Evolutionary conservation across 2,329 filamentous ascomycete genomes (phyloP).

Genomic region (Paecilomyces fulvus): DNA sequence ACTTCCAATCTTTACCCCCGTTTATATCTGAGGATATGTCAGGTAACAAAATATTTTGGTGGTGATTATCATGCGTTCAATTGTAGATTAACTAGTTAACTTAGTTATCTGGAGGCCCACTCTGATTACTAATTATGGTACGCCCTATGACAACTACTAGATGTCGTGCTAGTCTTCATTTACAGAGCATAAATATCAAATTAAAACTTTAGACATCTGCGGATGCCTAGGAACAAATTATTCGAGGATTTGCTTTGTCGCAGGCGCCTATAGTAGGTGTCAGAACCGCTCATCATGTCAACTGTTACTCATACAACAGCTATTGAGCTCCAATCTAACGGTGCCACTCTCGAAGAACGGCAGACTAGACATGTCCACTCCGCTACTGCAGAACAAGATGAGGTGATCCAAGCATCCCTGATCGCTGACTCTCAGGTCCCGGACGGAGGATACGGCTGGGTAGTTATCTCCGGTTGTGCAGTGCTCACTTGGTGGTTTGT

Average conservation of each 20-base stretch:
- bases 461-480: constrained; percentile 43
- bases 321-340: constrained; percentile 6
- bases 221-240: too few relatives aligned
- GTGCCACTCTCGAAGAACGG: constrained; percentile 1
- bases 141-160: neutral
- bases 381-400: constrained; percentile 12
- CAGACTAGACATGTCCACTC: neutral
- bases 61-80: neutral
- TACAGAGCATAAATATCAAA: neutral
- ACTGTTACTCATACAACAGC: constrained; percentile 2
- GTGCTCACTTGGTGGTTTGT: constrained; percentile 50
- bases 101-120: too few relatives aligned
- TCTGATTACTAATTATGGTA: neutral
- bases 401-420: constrained; percentile 37
- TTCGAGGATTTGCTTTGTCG: too few relatives aligned
- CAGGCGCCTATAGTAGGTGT: neutral
- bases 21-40: neutral
- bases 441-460: neutral
- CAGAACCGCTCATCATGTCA: neutral
- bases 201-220: neutral
- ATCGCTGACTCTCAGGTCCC: constrained; percentile 36
- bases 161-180: neutral
- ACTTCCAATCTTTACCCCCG: neutral
- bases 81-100: too few relatives aligned
- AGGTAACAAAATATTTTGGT: neutral